These are phyloP conservation scores for Termitomyces sp. DNA, from an alignment of 768 basidiomycete species.

Conservation along the genomic window DNA sequence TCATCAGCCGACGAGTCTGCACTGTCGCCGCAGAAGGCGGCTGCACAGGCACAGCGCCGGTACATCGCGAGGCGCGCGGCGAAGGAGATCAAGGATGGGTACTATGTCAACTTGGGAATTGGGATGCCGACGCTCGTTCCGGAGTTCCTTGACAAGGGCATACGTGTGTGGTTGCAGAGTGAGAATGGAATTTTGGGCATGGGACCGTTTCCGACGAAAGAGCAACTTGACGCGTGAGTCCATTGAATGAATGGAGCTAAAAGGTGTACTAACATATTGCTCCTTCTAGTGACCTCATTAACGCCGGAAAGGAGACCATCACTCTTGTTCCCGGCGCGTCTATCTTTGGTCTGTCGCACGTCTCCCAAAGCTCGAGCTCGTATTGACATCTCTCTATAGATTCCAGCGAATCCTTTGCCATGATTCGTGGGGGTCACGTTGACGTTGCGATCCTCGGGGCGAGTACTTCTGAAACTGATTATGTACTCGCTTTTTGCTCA, in stretches of 20 bases:
- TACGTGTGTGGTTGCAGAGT: conserved; percentile 87
- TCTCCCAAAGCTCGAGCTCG: background rate
- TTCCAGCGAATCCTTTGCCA: conserved; percentile 91
- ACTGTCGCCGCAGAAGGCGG: conserved; percentile 46
- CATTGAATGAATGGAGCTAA: background rate
- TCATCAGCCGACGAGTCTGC: conserved; percentile 24
- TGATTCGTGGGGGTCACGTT: conserved; percentile 97
- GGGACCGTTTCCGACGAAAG: conserved; percentile 85
- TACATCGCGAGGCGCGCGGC: conserved; percentile 85
- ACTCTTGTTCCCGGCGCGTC: conserved; percentile 91
- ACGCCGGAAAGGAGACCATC: conserved; percentile 93
- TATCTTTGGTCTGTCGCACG: conserved; percentile 66
- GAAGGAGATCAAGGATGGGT: conserved; percentile 85
- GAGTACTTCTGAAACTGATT: conserved; percentile 25
- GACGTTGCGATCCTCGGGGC: conserved; percentile 92
- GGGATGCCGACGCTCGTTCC: conserved; percentile 91
- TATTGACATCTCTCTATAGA: conserved; percentile 38
- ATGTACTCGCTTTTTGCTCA: conserved; percentile 65
- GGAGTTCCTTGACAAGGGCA: conserved; percentile 67
- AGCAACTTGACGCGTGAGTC: conserved; percentile 76
- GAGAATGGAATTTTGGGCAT: conserved; percentile 89
- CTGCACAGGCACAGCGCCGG: conserved; percentile 54
- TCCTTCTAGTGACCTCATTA: conserved; percentile 73
- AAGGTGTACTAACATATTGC: background rate
- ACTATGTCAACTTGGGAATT: conserved; percentile 85